Percentiles rank a stretch among this genome's conserved stretches.
These are phyloP conservation scores for Saccharomycopsis oosterbeekiorum DNA, from an alignment of 805 yeast species.

Conservation along the genomic window DNA sequence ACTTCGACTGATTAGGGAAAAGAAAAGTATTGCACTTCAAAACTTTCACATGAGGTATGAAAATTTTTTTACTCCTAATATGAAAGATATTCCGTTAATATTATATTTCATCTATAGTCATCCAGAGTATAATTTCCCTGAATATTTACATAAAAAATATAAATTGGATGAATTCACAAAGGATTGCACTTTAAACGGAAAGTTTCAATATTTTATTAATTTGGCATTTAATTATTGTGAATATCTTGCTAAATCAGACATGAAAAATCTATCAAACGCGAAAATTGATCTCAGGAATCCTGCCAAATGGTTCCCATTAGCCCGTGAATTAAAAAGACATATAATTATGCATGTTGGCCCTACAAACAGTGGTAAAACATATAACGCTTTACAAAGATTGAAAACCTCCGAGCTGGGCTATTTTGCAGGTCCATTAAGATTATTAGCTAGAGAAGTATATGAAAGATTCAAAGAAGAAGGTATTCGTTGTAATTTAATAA, in stretches of 20 bases:
- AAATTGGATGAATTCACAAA: background rate
- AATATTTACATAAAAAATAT: background rate
- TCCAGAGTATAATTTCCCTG: background rate
- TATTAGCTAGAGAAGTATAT: slow-evolving; percentile 84
- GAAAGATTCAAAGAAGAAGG: slow-evolving; percentile 66
- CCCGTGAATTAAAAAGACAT: slow-evolving; percentile 68
- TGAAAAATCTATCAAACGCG: background rate
- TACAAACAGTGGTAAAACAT: slow-evolving; percentile 93
- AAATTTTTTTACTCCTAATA: background rate
- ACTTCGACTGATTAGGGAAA: background rate
- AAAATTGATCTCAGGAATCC: slow-evolving; percentile 46
- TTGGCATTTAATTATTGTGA: background rate
- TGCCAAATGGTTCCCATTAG: slow-evolving; percentile 74
- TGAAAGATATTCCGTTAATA: slow-evolving; percentile 1
- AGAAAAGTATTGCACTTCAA: background rate
- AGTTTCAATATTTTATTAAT: background rate
- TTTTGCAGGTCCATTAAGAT: slow-evolving; percentile 89
- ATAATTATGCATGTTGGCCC: slow-evolving; percentile 95
- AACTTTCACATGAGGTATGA: background rate
- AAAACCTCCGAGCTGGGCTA: slow-evolving; percentile 64
- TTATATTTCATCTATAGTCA: background rate
- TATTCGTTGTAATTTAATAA: slow-evolving; percentile 67
- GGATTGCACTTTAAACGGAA: background rate
- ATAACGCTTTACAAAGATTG: slow-evolving; percentile 63
- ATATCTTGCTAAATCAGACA: background rate